A percentile compares a stretch with the other conserved stretches of the same genome.
Conservation (phyloP, 495 filamentous ascomycete species). For the Hypoxylon cercidicola region DNA sequence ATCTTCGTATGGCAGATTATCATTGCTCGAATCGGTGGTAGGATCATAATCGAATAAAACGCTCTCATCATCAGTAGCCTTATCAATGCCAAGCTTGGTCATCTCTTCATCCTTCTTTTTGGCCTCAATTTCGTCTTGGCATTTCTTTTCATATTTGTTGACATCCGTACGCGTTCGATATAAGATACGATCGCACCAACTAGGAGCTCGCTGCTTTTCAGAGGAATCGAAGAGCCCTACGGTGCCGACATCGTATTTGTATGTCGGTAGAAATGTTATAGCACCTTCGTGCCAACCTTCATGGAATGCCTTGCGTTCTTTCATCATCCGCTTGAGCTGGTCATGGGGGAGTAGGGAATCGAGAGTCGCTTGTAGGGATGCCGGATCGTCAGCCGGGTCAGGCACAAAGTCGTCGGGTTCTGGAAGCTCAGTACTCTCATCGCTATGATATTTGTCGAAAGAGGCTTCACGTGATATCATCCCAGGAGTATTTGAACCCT, state of each 20-base stretch:
- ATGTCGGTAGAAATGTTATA: slow-evolving; percentile 91
- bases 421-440: slow-evolving; percentile 56
- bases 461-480: slow-evolving; percentile 47
- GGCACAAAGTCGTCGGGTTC: slow-evolving; percentile 66
- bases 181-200: slow-evolving; percentile 98
- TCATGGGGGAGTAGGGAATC: slow-evolving; percentile 89
- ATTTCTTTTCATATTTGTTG: slow-evolving; percentile 73
- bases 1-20: slow-evolving; percentile 48
- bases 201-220: slow-evolving; percentile 90
- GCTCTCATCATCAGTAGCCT: slow-evolving; percentile 83
- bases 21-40: slow-evolving; percentile 68
- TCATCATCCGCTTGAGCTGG: slow-evolving; percentile 81
- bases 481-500: slow-evolving; percentile 44
- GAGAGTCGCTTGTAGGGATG: slow-evolving; percentile 82
- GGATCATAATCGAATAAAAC: slow-evolving; percentile 93
- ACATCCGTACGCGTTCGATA: slow-evolving; percentile 80
- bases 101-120: slow-evolving; percentile 84
- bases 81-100: slow-evolving; percentile 79
- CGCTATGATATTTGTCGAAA: slow-evolving; percentile 46
- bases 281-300: slow-evolving; percentile 92
- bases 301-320: slow-evolving; percentile 79
- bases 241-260: slow-evolving; percentile 96
- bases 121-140: slow-evolving; percentile 71
- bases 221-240: slow-evolving; percentile 93
- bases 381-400: slow-evolving; percentile 62